phyloP scores from a whole-genome alignment of 176 grass and related monocot genomes.

The Eragrostis curvula region DNA sequence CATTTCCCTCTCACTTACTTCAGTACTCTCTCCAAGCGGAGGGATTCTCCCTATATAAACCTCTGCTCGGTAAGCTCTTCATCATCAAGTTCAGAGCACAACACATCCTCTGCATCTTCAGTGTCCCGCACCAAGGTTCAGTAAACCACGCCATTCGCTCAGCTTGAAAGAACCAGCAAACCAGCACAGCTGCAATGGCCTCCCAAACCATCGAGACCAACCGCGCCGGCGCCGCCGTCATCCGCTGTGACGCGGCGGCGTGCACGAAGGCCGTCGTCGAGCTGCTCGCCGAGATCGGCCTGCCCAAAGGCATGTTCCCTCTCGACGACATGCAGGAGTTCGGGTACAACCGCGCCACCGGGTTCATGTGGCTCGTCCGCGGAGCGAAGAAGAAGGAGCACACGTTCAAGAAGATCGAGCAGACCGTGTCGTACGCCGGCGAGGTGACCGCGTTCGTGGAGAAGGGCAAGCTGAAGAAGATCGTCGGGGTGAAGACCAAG shows the following conservation, averaged over 20 bases:
- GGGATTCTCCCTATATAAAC: too few species aligned
- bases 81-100: too few species aligned
- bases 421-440: background rate
- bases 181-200: background rate
- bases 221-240: slow-evolving; percentile 10
- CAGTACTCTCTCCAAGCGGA: too few species aligned
- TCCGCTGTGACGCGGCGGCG: background rate
- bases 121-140: too few species aligned
- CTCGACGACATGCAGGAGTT: background rate
- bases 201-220: slow-evolving; percentile 3
- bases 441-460: background rate
- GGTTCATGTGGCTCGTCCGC: slow-evolving; percentile 19
- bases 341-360: slow-evolving; percentile 6
- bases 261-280: background rate
- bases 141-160: too few species aligned
- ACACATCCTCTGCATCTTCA: too few species aligned
- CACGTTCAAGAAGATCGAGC: slow-evolving; percentile 32
- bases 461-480: slow-evolving; percentile 3
- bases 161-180: background rate
- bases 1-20: too few species aligned
- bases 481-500: background rate
- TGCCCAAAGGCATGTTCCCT: background rate
- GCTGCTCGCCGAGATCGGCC: background rate
- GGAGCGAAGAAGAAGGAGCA: slow-evolving; percentile 3
- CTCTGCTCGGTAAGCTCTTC: too few species aligned